A percentile compares a stretch with the other conserved stretches of the same genome.
Conservation (phyloP, 2,329 filamentous ascomycete species). For the Zymoseptoria pseudotritici region DNA sequence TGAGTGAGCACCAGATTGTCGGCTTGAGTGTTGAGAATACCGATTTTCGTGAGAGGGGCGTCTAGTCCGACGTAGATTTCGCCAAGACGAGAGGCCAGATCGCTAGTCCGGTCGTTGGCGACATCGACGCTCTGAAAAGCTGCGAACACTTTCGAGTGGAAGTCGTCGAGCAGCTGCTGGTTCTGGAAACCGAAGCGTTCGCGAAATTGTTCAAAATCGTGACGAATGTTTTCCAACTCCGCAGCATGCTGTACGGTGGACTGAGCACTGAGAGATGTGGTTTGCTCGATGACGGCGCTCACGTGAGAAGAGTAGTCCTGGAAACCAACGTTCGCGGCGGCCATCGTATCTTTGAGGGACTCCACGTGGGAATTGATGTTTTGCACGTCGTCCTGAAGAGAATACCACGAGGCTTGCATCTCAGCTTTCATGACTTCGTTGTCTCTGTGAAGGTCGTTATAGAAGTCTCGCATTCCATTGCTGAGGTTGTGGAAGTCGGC, state of each 20-base stretch:
- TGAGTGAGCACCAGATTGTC: neutral
- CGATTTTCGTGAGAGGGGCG: slow-evolving; percentile 1
- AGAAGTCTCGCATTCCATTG: slow-evolving; percentile 8
- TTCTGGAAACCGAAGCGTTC: slow-evolving; percentile 1
- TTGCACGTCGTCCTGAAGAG: slow-evolving; percentile 1
- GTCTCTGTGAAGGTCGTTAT: slow-evolving; percentile 10
- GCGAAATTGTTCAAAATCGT: neutral
- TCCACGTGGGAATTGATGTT: neutral
- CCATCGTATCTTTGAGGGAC: neutral
- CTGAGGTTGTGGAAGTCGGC: slow-evolving; percentile 8
- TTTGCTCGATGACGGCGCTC: neutral
- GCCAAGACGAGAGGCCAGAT: slow-evolving; percentile 1
- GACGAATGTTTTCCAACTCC: neutral
- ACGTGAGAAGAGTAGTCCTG: slow-evolving; percentile 1
- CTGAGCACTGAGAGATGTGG: neutral
- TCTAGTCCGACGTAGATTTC: slow-evolving; percentile 1
- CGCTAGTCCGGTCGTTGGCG: neutral
- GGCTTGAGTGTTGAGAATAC: neutral
- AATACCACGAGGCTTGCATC: slow-evolving; percentile 1
- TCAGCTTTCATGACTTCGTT: slow-evolving; percentile 8
- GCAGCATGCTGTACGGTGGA: neutral
- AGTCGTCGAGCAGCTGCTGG: slow-evolving; percentile 1
- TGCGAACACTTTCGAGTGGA: neutral
- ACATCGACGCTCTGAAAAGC: slow-evolving; percentile 1
- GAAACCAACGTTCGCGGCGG: neutral